phyloP scores from a whole-genome alignment of 2,329 filamentous ascomycete species.

The Phyllosticta ampelicida region DNA sequence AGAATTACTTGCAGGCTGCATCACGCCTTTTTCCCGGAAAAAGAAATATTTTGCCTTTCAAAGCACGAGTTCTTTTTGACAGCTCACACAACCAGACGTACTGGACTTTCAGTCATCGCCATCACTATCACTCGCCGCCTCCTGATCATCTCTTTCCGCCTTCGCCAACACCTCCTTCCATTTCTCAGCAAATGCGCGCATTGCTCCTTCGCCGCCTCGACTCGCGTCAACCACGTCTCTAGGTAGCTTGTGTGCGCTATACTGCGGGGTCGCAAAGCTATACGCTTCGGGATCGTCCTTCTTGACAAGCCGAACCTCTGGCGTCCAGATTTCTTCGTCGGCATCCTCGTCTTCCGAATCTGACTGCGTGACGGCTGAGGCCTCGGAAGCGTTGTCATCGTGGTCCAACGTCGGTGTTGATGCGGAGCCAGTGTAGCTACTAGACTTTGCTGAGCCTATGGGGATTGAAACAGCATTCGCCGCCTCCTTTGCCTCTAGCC shows the following conservation, averaged over 20 bases:
- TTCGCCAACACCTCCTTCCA: conserved; percentile 38
- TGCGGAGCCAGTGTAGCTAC: not conserved
- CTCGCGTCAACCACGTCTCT: conserved; percentile 75
- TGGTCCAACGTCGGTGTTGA: not conserved
- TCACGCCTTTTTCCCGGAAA: too few species aligned
- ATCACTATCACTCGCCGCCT: not conserved
- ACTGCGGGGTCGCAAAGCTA: conserved; percentile 73
- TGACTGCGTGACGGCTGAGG: not conserved
- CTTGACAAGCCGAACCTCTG: conserved; percentile 73
- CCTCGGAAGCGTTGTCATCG: conserved; percentile 1
- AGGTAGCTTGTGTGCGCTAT: conserved; percentile 90
- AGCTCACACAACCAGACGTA: too few species aligned
- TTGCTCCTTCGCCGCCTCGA: conserved; percentile 51
- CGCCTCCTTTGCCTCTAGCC: not conserved
- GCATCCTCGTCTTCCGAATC: conserved; percentile 37
- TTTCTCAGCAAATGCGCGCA: conserved; percentile 54
- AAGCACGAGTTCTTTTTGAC: too few species aligned
- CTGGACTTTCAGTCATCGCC: not conserved
- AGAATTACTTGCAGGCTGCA: too few species aligned
- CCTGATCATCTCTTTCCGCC: conserved; percentile 25
- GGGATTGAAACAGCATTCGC: not conserved
- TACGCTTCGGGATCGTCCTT: conserved; percentile 82
- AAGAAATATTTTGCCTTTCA: too few species aligned
- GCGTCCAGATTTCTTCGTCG: conserved; percentile 48
- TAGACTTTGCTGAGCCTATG: not conserved